Base-by-base conservation (phyloP, 441 rosid species). In the Populus hybrid region DNA sequence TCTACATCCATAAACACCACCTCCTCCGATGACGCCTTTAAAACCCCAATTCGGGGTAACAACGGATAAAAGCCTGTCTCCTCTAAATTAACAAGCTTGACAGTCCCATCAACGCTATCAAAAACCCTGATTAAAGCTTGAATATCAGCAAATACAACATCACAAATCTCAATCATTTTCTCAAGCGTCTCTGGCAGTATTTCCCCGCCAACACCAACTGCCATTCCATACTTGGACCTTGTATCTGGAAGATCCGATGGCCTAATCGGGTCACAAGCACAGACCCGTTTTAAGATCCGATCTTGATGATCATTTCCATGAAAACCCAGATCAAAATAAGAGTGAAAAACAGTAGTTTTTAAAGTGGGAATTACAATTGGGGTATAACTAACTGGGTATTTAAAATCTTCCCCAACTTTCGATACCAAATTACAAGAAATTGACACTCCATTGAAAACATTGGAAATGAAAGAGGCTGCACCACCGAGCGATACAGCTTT, bases 201-300 rank as follows among this genome's bases (percentile, higher is more conserved):
- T 89, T 95, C 97, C 70, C 99, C 97, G 50, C 97, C 99, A 11
- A 95, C 91, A 12, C 97, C 98, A 74, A 95, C 97, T 14, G 90
- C 97, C 97, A 95, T 90, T 59, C 98, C 98, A 40, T 84, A 88
- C 76, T 87, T 87, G 80, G 86, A 95, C 40, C 83, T 76, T 7
- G 38, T 78, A 0, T 77, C 80, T 0, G 97, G 97, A 12, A 94
- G 88, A 85, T 94, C 99, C 76, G 89, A 72, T 0, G 90, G 89
- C 11, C 36, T 26, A 67, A 93, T 95, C 70, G 89, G 90, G 53
- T 91, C 97, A 69, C 97, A 90, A 12, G 92, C 87, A 69, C 82
- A 23, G 24, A 91, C 91, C 67, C 98, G 87, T 77, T 86, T 92
- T 74, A 95, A 76, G 32, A 92, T 78, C 70, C 99, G 91, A 75